Evolutionary conservation across 2,329 filamentous ascomycete species (phyloP), one percentile per base, ranked within the genome.

Genomic region (Aspergillus japonicus): DNA sequence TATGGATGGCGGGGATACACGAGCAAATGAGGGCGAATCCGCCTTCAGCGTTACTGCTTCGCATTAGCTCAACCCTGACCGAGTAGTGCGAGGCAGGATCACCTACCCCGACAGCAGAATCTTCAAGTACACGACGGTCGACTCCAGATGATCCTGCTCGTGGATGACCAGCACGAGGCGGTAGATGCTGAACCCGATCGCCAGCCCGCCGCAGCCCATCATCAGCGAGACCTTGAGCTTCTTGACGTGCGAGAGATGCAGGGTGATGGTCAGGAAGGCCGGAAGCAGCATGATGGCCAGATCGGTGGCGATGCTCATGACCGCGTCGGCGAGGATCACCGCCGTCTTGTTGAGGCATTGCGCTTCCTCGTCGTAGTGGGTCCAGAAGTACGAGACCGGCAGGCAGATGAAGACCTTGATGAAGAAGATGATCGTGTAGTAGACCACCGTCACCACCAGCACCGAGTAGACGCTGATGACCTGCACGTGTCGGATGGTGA

Each of bases 381-480:
- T 50, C 64, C 64, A 66, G 42, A 64, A 66, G 2, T 61, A 59
- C 1, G 60, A 60, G 24, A 63, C 59, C 2, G 64, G 64, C 6
- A 24, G 48, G 58, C 64, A 66, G 35, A 62, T 59, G 47, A 65
- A 65, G 21, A 63, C 60, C 19, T 65, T 65, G 39, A 65, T 58
- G 44, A 65, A 65, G 16, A 57, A 52, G 47, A 65, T 65, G 26
- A 53, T 62, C 4, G 58, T 47, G 48, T 65, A 65, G 54, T 65
- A 65, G 47, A 47, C 11, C 24, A 61, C 23, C 4, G 55, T 58
- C n/a, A 51, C 5, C n/a, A n/a, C 58, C 6, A 65, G 56, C n/a
- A 62, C 50, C 21, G 53, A 53, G 23, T 61, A 58, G 2, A 65
- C 26, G 14, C 53, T 57, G 44, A 65, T 24, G 50, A 62, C 59